These are phyloP conservation scores for Annulohypoxylon nitens DNA, from an alignment of 495 filamentous ascomycete genomes.

Conservation along the genomic window DNA sequence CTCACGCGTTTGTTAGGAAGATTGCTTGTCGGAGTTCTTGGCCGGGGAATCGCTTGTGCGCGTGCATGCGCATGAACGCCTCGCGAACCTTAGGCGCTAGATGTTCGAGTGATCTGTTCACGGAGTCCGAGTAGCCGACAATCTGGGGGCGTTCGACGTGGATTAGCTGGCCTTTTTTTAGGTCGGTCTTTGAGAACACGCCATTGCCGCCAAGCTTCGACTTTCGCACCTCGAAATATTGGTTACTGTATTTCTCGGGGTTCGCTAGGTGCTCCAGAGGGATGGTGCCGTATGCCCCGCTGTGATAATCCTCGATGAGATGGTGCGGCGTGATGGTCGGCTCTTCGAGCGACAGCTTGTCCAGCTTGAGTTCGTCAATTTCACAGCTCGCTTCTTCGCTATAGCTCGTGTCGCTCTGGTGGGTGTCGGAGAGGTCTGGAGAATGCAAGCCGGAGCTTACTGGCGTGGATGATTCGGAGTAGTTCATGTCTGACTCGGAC, in stretches of 20 bases:
- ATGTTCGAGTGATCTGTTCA: constrained; percentile 35
- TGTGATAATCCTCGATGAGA: not conserved
- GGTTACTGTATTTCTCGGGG: constrained; percentile 32
- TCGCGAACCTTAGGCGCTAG: constrained; percentile 31
- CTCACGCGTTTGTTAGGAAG: constrained; percentile 50
- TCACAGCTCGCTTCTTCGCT: constrained; percentile 3
- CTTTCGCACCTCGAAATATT: constrained; percentile 44
- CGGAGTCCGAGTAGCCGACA: constrained; percentile 13
- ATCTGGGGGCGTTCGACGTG: constrained; percentile 48
- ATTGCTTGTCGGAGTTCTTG: constrained; percentile 30
- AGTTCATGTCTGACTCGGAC: not conserved
- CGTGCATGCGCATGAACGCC: constrained; percentile 25
- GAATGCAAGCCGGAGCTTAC: not conserved
- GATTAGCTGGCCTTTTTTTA: constrained; percentile 46
- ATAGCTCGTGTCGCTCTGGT: not conserved
- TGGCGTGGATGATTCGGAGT: not conserved
- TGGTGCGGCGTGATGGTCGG: not conserved
- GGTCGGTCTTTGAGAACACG: constrained; percentile 48
- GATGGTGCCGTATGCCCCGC: constrained; percentile 22
- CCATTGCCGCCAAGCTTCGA: constrained; percentile 50
- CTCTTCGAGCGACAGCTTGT: not conserved
- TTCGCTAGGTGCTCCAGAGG: constrained; percentile 13
- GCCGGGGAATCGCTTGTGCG: constrained; percentile 24
- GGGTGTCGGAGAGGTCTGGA: not conserved
- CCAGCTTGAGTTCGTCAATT: not conserved